Evolutionary conservation across 2,329 filamentous ascomycete genomes (phyloP).

Genomic region (Pseudocercospora cruenta): DNA sequence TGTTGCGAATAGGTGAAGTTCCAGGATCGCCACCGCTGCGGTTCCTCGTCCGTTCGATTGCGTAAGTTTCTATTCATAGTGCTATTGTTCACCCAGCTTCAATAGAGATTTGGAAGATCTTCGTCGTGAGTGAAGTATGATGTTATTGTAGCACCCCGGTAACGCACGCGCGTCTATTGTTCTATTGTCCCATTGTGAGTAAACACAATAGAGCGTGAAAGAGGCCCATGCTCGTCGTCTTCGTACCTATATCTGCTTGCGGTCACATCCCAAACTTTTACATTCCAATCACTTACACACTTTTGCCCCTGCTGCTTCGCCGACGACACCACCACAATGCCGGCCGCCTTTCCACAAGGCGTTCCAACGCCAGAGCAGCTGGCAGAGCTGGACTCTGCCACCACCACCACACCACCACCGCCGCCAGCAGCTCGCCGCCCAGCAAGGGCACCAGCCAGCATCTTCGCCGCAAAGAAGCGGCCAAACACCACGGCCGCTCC

Average conservation of each 20-base stretch:
- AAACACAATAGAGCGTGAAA: background rate
- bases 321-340: background rate
- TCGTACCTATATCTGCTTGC: conserved; percentile 1
- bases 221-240: background rate
- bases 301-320: background rate
- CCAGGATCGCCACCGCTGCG: background rate
- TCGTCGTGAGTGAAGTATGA: background rate
- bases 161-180: background rate
- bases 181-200: background rate
- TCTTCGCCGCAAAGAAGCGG: background rate
- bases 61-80: background rate
- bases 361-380: background rate
- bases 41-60: background rate
- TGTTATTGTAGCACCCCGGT: background rate
- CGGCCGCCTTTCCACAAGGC: background rate
- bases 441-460: too few relatives aligned
- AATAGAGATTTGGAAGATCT: background rate
- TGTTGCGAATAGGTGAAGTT: background rate
- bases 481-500: background rate
- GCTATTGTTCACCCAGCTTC: background rate
- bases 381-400: conserved; percentile 1
- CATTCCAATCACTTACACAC: background rate
- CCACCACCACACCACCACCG: background rate
- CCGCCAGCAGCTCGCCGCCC: background rate
- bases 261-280: background rate